Evolutionary conservation across 345 rosid species (phyloP), one percentile per base, ranked within the genome.

Genomic region (Eucalyptus paniculata): DNA sequence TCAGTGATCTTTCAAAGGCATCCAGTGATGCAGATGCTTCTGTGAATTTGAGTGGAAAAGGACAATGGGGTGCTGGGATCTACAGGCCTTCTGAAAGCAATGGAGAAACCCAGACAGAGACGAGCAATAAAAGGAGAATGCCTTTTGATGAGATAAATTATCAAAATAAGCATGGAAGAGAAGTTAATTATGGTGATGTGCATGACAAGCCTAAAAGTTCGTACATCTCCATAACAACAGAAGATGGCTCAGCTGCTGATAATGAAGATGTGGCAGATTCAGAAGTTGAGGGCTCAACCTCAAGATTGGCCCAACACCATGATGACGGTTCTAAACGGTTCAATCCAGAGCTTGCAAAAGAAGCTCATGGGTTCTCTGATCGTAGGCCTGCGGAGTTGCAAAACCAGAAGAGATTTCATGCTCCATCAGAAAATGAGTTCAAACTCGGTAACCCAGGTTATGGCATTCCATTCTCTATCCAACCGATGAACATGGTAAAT

Each of bases 241-340:
- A 95, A 86, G 99, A 98, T 90, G 97, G 97, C 87, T 96, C 98
- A 53, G 94, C 97, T 88, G 99, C 98, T 88, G 99, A 98, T 89
- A 95, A 97, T 88, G 99, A 98, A 94, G 99, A 95, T 90, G 97
- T 97, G 89, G 99, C 99, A 4, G 99, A 97, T 91, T 97, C 99
- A 88, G 99, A 96, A 93, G 97, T 94, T 47, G 99, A 95, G n/a
- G 98, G 96, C 91, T 96, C 96, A 54, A 94, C 96, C 87, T 95
- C 98, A 58, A 93, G 93, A 92, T 47, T 92, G 86, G 90, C 88
- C 87, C 90, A 93, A 72, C 93, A 89, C 80, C 93, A 92, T 89
- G 95, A 92, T 90, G 92, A 72, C 16, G 23, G 93, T 86, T 85
- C 95, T 89, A 96, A 94, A 89, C 91, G 56, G 77, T 91, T 87